These are phyloP conservation scores for Ceratocystis variospora DNA, from an alignment of 2,329 filamentous ascomycete genomes.

Conservation along the genomic window DNA sequence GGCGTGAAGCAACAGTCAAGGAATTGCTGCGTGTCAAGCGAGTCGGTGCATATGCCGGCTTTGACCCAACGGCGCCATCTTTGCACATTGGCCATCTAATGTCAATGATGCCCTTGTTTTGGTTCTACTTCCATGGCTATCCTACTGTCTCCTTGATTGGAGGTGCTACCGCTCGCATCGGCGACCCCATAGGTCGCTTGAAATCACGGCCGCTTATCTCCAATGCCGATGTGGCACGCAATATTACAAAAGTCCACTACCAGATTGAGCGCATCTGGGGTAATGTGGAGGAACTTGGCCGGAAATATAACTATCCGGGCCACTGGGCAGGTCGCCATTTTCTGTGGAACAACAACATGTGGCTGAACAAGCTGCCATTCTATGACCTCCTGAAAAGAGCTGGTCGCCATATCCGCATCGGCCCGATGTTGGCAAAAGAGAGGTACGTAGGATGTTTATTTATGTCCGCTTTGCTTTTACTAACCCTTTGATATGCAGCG, in stretches of 20 bases:
- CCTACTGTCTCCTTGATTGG: conserved; percentile 54
- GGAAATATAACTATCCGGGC: conserved; percentile 49
- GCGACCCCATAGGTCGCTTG: conserved; percentile 61
- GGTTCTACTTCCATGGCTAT: conserved; percentile 67
- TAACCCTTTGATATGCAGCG: conserved; percentile 29
- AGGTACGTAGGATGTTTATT: conserved; percentile 44
- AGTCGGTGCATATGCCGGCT: conserved; percentile 63
- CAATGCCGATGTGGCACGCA: conserved; percentile 42
- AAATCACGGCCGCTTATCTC: conserved; percentile 43
- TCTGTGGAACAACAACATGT: conserved; percentile 68
- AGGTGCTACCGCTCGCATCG: conserved; percentile 62
- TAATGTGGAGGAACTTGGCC: conserved; percentile 54
- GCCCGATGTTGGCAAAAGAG: conserved; percentile 76
- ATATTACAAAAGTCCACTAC: conserved; percentile 52
- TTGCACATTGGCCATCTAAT: conserved; percentile 70
- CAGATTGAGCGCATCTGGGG: conserved; percentile 60
- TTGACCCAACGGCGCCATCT: conserved; percentile 69
- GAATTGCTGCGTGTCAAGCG: conserved; percentile 50
- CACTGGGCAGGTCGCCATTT: conserved; percentile 53
- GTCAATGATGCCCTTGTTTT: conserved; percentile 71
- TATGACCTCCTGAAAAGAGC: conserved; percentile 63
- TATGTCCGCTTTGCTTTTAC: conserved; percentile 2
- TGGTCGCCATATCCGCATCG: conserved; percentile 61
- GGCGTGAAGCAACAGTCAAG: conserved; percentile 41
- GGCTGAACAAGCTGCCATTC: conserved; percentile 61